phyloP scores from a whole-genome alignment of 2,329 filamentous ascomycete species.

The Venturia pyrina region DNA sequence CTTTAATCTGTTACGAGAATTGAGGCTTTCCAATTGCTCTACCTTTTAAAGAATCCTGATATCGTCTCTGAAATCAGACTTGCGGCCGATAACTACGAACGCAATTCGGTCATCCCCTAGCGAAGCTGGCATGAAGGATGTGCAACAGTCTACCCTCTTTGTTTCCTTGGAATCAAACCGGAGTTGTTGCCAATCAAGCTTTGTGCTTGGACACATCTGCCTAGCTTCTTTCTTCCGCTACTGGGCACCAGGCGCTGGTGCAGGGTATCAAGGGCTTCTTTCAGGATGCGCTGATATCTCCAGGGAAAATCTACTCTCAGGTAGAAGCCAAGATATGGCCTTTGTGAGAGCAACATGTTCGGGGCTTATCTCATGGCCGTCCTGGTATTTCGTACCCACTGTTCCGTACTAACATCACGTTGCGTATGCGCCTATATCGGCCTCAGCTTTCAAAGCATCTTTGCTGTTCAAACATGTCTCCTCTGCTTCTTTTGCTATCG shows the following conservation, averaged over 20 bases:
- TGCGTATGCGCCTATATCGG: slow-evolving; percentile 23
- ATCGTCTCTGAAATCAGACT: not conserved
- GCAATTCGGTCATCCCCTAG: not conserved
- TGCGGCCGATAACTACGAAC: not conserved
- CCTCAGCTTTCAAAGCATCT: slow-evolving; percentile 24
- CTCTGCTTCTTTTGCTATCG: slow-evolving; percentile 31
- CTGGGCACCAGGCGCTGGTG: too few relatives aligned
- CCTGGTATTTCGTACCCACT: not conserved
- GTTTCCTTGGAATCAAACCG: not conserved
- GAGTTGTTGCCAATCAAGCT: not conserved
- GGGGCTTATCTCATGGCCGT: not conserved
- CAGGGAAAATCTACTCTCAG: not conserved
- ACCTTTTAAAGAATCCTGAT: not conserved
- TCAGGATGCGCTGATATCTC: not conserved
- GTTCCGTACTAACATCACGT: not conserved
- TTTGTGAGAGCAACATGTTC: not conserved
- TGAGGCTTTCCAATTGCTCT: not conserved
- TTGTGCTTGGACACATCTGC: not conserved
- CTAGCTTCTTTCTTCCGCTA: not conserved
- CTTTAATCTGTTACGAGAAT: not conserved
- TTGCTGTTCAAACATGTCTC: slow-evolving; percentile 26
- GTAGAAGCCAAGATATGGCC: not conserved
- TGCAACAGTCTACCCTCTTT: not conserved
- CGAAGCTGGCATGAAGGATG: not conserved
- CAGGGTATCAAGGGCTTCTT: not conserved